phyloP scores from a whole-genome alignment of 306 rosid species.

The Abrus pulchellus region DNA sequence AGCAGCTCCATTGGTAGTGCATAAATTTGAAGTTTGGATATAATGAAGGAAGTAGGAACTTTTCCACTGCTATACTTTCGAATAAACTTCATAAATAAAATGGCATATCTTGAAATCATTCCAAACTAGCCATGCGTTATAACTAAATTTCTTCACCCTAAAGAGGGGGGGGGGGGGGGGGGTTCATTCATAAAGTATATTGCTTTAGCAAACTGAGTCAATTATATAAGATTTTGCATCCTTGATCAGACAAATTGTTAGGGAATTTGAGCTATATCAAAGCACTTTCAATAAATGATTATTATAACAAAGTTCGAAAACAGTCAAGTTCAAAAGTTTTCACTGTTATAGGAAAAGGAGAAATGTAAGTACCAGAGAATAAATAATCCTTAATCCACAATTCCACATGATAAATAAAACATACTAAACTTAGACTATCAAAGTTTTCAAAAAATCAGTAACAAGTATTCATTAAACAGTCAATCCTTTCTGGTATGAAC shows the following conservation, averaged over 20 bases:
- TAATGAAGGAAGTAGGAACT: not conserved
- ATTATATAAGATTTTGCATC: not conserved
- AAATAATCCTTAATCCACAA: not conserved
- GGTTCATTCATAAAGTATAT: not conserved
- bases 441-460: constrained; percentile 17
- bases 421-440: not conserved
- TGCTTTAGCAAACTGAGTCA: not conserved
- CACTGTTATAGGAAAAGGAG: not conserved
- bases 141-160: not conserved
- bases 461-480: constrained; percentile 13
- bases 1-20: not conserved
- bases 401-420: not conserved
- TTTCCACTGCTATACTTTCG: not conserved
- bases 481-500: constrained; percentile 24
- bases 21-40: constrained; percentile 8
- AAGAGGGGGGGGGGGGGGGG: not conserved
- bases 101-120: not conserved
- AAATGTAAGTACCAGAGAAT: constrained; percentile 6
- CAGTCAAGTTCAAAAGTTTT: not conserved
- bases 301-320: not conserved
- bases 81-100: not conserved
- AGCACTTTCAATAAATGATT: not conserved
- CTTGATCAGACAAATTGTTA: not conserved
- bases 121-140: not conserved
- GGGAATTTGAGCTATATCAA: constrained; percentile 25